Evolutionary conservation across 1,139 yeast genomes (phyloP).

Genomic region (Magnusiomyces tetraspermus): DNA sequence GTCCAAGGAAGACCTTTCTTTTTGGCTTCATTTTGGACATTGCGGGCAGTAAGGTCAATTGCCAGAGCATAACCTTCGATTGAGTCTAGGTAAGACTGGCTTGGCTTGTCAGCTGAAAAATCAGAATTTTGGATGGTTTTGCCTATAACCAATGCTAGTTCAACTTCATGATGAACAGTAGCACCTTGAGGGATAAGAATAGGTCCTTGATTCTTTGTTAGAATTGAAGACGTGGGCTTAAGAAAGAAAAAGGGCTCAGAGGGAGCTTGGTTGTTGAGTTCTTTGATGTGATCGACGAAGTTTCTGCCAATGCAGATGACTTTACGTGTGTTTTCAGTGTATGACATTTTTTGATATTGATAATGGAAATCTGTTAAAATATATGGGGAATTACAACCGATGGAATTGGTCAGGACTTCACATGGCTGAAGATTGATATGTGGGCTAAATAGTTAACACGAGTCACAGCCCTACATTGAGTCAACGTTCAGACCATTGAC

Average conservation of each 20-base stretch:
- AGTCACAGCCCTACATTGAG: no score
- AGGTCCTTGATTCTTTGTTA: slow-evolving; percentile 45
- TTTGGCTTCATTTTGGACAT: slow-evolving; percentile 92
- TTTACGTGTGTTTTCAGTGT: slow-evolving; percentile 61
- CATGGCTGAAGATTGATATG: no score
- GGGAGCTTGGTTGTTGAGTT: slow-evolving; percentile 72
- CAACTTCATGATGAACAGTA: slow-evolving; percentile 84
- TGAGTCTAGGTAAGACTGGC: slow-evolving; percentile 43
- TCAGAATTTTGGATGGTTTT: slow-evolving; percentile 51
- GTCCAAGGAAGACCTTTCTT: slow-evolving; percentile 94
- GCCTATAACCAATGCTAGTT: slow-evolving; percentile 70
- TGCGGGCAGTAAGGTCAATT: slow-evolving; percentile 89
- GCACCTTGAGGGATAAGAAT: slow-evolving; percentile 76
- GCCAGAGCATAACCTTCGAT: slow-evolving; percentile 83
- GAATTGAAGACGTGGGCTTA: slow-evolving; percentile 51
- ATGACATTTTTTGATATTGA: slow-evolving; percentile 28
- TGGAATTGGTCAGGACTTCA: no score
- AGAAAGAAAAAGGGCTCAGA: slow-evolving; percentile 76
- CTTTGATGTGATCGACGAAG: slow-evolving; percentile 89
- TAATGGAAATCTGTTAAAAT: neutral
- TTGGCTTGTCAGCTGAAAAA: slow-evolving; percentile 53
- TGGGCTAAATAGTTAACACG: neutral
- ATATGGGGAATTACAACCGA: neutral
- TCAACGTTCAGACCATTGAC: no score
- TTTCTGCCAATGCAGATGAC: slow-evolving; percentile 93